Evolutionary conservation across 2,329 filamentous ascomycete genomes (phyloP).

Genomic region (Neurospora crassa): DNA sequence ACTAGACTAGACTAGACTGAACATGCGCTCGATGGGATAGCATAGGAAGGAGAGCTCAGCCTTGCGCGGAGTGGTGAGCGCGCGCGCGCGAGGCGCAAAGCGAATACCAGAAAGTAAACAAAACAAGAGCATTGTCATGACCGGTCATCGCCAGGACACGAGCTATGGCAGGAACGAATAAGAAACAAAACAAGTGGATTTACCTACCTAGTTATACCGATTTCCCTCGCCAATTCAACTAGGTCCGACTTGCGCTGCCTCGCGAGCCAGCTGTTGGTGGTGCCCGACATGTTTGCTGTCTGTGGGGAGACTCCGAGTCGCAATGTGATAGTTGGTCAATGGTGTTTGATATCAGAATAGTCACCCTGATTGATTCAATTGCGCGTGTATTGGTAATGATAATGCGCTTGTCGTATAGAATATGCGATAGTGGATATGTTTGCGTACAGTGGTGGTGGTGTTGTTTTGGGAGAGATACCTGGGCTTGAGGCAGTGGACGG

Average conservation of each 20-base stretch:
- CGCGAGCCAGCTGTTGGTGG: constrained; percentile 60
- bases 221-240: constrained; percentile 59
- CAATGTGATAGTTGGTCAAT: neutral
- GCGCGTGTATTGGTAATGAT: neutral
- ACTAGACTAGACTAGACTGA: neutral
- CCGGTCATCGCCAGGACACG: neutral
- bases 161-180: neutral
- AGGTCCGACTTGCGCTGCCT: constrained; percentile 77
- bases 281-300: constrained; percentile 15
- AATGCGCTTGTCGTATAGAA: constrained; percentile 16
- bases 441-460: neutral
- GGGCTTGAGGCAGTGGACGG: constrained; percentile 7
- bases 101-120: neutral
- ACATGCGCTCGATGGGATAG: neutral
- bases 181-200: constrained; percentile 25
- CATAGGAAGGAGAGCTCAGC: neutral
- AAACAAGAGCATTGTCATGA: neutral
- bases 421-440: neutral
- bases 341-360: constrained; percentile 18
- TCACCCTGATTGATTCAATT: constrained; percentile 25
- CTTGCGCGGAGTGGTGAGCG: neutral
- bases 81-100: neutral
- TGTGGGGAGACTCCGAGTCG: neutral
- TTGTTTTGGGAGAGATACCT: neutral
- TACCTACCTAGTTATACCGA: constrained; percentile 75